These are phyloP conservation scores for Austropuccinia psidii DNA, from an alignment of 1,284 basidiomycete genomes.

Conservation along the genomic window DNA sequence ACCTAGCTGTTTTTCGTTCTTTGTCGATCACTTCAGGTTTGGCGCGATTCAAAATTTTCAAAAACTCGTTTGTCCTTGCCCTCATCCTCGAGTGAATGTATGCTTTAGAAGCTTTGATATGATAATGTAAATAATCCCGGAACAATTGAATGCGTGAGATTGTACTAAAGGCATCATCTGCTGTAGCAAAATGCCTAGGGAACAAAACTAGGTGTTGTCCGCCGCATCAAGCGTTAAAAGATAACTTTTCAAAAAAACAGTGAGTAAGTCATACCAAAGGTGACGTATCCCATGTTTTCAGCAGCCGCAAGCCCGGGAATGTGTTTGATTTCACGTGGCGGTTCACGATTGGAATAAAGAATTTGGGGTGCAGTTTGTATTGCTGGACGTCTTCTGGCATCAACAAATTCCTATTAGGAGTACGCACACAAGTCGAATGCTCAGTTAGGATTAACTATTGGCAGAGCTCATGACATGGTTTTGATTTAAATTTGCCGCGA, in stretches of 20 bases:
- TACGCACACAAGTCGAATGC: background rate
- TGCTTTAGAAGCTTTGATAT: constrained; percentile 98
- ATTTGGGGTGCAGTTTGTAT: constrained; percentile 98
- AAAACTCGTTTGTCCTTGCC: constrained; percentile 86
- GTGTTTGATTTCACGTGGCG: constrained; percentile 88
- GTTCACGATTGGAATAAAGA: constrained; percentile 89
- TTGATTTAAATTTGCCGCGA: background rate
- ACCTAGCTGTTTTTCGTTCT: constrained; percentile 90
- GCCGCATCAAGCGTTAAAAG: background rate
- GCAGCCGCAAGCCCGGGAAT: constrained; percentile 69
- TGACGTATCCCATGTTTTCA: constrained; percentile 95
- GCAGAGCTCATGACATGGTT: background rate
- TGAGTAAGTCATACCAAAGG: constrained; percentile 59
- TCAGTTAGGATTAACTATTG: background rate
- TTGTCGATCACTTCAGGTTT: constrained; percentile 79
- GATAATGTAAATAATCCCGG: constrained; percentile 97
- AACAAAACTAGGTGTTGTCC: constrained; percentile 62
- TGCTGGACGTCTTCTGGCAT: constrained; percentile 81
- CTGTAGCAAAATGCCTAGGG: constrained; percentile 83
- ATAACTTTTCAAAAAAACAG: background rate
- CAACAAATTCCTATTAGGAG: constrained; percentile 79
- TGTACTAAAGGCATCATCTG: constrained; percentile 65
- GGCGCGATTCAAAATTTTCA: constrained; percentile 95
- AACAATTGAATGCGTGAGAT: constrained; percentile 96
- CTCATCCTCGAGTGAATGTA: constrained; percentile 99